Evolutionary conservation across 495 filamentous ascomycete species (phyloP), one percentile per base, ranked within the genome.

Genomic region (Margaritispora aquatica): DNA sequence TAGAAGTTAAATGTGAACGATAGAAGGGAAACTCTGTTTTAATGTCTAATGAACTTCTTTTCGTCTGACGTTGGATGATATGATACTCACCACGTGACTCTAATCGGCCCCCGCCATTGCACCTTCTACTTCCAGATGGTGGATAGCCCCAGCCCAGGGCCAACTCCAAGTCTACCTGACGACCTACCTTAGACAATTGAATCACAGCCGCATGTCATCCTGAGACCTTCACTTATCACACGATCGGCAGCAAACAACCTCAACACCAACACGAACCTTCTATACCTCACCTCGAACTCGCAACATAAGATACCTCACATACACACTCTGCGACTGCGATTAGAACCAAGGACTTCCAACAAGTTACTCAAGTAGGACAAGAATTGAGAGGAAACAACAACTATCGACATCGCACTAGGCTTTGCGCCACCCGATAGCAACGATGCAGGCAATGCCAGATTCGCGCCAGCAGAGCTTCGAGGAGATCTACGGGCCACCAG

Each of bases 401-500:
- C 53, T 21, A 23, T 2, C 2, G 26, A 7, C 38, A 44, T 9
- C 19, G 17, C 38, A n/a, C 3, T 4, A 5, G 26, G 61, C 51
- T 38, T 44, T 59, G 54, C 59, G 55, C 55, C 51, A 17, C 52
- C 58, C 24, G 38, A 62, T 54, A 27, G 57, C 77, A 70, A 86
- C 80, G 60, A 85, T 92, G 87, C 86, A 89, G 75, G 85, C 88
- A 58, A 85, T 92, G 75, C 88, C 88, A 15, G 88, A 90, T 73
- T 86, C 86, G 66, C 89, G 93, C 62, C 83, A 87, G 70, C 94
- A 98, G 79, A 91, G 86, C 66, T 98, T 96, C 69, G 94, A 98
- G 75, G 94, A 98, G 81, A 96, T 97, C 71, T 98, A 98, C 72
- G 94, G 92, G 3, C 92, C 92, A 15, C 94, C 95, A 17, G 94